phyloP scores from a whole-genome alignment of 805 yeast species.

The Ogataea dorogensis region DNA sequence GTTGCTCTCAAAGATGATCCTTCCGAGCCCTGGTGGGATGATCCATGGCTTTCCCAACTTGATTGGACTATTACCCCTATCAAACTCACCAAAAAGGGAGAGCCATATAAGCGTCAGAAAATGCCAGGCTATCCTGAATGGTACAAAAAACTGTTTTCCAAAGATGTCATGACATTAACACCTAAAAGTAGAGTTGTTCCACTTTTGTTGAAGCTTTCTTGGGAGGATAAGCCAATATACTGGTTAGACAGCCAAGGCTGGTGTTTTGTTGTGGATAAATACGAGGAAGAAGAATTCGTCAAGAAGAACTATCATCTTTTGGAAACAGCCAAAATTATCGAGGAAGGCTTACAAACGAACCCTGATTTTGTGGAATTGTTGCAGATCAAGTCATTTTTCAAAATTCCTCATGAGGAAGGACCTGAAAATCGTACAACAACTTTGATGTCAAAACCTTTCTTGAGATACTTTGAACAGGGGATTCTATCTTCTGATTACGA shows the following conservation, averaged over 20 bases:
- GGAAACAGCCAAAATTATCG: slow-evolving; percentile 19
- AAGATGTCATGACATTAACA: slow-evolving; percentile 50
- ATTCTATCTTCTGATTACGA: slow-evolving; percentile 66
- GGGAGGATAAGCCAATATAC: slow-evolving; percentile 81
- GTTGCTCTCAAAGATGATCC: slow-evolving; percentile 44
- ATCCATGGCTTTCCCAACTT: slow-evolving; percentile 89
- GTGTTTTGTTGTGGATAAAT: slow-evolving; percentile 69
- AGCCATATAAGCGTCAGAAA: slow-evolving; percentile 68
- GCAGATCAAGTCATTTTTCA: slow-evolving; percentile 42
- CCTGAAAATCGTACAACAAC: slow-evolving; percentile 68
- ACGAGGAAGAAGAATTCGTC: slow-evolving; percentile 36
- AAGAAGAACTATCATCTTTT: slow-evolving; percentile 38
- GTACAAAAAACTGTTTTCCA: slow-evolving; percentile 63
- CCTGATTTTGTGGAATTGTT: slow-evolving; percentile 15
- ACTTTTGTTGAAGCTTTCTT: slow-evolving; percentile 66
- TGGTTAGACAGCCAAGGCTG: slow-evolving; percentile 86
- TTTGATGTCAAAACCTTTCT: slow-evolving; percentile 73
- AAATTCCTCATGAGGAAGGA: slow-evolving; percentile 88
- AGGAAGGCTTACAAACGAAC: slow-evolving; percentile 9
- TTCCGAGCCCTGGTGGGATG: slow-evolving; percentile 46
- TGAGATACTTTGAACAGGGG: slow-evolving; percentile 70
- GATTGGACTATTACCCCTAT: slow-evolving; percentile 77
- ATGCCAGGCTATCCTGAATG: slow-evolving; percentile 92
- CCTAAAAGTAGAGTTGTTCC: slow-evolving; percentile 77
- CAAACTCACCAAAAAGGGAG: slow-evolving; percentile 64